These are phyloP conservation scores for Yamadazyma mexicana DNA, from an alignment of 1,139 yeast genomes.

Conservation along the genomic window DNA sequence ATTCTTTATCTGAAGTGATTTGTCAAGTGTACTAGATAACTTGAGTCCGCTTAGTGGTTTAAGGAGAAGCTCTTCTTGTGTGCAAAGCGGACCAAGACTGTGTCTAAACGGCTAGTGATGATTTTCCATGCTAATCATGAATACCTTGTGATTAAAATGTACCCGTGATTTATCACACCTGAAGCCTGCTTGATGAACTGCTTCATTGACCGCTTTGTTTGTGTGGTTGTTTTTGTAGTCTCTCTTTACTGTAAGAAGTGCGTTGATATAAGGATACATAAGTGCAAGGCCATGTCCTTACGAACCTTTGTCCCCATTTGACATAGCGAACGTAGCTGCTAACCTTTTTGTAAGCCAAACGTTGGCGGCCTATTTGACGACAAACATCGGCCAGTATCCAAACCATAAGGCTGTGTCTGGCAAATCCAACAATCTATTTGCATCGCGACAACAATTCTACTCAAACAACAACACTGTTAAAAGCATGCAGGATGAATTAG, in stretches of 20 bases:
- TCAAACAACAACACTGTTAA: background rate
- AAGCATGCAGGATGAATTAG: constrained; percentile 13
- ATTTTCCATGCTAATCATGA: constrained; percentile 56
- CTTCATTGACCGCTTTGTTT: too few relatives aligned
- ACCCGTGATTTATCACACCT: constrained; percentile 17
- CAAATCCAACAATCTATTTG: background rate
- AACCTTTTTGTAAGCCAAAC: too few relatives aligned
- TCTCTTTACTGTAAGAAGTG: too few relatives aligned
- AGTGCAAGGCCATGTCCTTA: too few relatives aligned
- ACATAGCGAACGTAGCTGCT: too few relatives aligned
- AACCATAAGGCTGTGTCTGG: too few relatives aligned
- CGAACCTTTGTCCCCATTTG: too few relatives aligned
- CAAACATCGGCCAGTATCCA: too few relatives aligned
- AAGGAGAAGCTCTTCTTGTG: background rate
- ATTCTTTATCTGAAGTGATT: background rate
- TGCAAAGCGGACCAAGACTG: background rate
- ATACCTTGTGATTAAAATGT: constrained; percentile 42
- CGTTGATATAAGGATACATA: too few relatives aligned
- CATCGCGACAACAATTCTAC: background rate
- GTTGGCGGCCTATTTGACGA: too few relatives aligned
- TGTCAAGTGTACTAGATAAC: background rate
- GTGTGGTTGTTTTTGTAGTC: too few relatives aligned
- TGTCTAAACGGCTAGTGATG: constrained; percentile 41
- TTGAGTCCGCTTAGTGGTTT: background rate
- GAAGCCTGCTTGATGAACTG: constrained; percentile 11